phyloP scores from a whole-genome alignment of 2,329 filamentous ascomycete species.

The Eurotiales sp. region DNA sequence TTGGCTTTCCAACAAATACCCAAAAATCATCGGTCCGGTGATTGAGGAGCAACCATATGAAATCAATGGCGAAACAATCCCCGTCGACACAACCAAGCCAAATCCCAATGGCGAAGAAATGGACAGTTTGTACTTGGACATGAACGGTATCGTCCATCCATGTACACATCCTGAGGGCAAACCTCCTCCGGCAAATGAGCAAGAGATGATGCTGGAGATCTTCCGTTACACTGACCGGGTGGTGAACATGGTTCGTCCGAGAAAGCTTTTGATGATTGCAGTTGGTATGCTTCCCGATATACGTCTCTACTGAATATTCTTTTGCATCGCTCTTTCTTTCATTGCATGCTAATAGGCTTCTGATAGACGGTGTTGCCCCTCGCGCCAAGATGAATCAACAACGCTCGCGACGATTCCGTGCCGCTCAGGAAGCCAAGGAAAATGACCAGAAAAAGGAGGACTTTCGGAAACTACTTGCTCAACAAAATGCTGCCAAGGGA shows the following conservation, averaged over 20 bases:
- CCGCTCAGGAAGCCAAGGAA: slow-evolving; percentile 89
- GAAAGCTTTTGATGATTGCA: slow-evolving; percentile 95
- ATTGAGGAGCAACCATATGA: slow-evolving; percentile 78
- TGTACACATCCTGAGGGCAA: slow-evolving; percentile 96
- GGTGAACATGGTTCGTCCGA: slow-evolving; percentile 95
- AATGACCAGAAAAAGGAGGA: slow-evolving; percentile 90
- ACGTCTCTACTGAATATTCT: not conserved
- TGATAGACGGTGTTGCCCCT: slow-evolving; percentile 84
- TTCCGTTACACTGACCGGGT: slow-evolving; percentile 99
- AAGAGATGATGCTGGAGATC: slow-evolving; percentile 98
- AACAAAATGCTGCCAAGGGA: slow-evolving; percentile 62
- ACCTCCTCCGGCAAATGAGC: slow-evolving; percentile 85
- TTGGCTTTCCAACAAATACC: slow-evolving; percentile 96
- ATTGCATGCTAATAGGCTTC: slow-evolving; percentile 23
- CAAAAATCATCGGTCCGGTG: slow-evolving; percentile 91
- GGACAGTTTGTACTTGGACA: slow-evolving; percentile 96
- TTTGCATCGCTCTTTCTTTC: not conserved
- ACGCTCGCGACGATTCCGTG: slow-evolving; percentile 88
- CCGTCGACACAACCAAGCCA: slow-evolving; percentile 75
- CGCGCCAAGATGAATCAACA: slow-evolving; percentile 99
- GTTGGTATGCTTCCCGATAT: slow-evolving; percentile 62
- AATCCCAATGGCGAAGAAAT: slow-evolving; percentile 98
- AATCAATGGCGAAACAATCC: slow-evolving; percentile 79
- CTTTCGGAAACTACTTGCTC: slow-evolving; percentile 76
- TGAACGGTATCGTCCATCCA: slow-evolving; percentile 99